phyloP scores from a whole-genome alignment of 2,329 filamentous ascomycete species.

The Chaetothyriales sp. region DNA sequence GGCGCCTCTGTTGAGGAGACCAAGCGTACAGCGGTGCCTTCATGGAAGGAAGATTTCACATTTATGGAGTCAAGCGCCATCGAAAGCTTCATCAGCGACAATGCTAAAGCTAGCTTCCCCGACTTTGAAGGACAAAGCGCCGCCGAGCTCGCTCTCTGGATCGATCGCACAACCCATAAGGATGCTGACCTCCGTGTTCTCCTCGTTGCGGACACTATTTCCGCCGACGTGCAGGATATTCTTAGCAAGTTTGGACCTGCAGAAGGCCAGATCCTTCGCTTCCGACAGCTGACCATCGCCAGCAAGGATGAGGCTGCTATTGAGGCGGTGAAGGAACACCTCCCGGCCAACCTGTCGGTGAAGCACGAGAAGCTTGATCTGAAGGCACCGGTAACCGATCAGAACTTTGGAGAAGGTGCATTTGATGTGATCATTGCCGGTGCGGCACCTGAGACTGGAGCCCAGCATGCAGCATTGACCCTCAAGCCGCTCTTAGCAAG shows the following conservation, averaged over 20 bases:
- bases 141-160: background rate
- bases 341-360: background rate
- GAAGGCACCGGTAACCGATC: constrained; percentile 1
- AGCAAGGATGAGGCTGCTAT: background rate
- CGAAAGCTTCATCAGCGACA: background rate
- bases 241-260: background rate
- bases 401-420: constrained; percentile 8
- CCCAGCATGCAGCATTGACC: constrained; percentile 6
- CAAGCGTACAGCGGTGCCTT: background rate
- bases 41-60: background rate
- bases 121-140: background rate
- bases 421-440: constrained; percentile 24
- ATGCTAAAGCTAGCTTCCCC: background rate
- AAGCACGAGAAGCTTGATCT: constrained; percentile 4
- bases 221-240: background rate
- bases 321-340: background rate
- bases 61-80: background rate
- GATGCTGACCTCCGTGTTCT: background rate
- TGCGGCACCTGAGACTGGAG: constrained; percentile 19
- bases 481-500: constrained; percentile 20
- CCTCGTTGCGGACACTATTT: background rate
- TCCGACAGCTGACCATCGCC: background rate
- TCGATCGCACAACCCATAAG: background rate
- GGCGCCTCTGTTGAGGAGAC: background rate
- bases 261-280: background rate